Evolutionary conservation across 257 asterid species (phyloP).

Genomic region (Solanum pinnatisectum): DNA sequence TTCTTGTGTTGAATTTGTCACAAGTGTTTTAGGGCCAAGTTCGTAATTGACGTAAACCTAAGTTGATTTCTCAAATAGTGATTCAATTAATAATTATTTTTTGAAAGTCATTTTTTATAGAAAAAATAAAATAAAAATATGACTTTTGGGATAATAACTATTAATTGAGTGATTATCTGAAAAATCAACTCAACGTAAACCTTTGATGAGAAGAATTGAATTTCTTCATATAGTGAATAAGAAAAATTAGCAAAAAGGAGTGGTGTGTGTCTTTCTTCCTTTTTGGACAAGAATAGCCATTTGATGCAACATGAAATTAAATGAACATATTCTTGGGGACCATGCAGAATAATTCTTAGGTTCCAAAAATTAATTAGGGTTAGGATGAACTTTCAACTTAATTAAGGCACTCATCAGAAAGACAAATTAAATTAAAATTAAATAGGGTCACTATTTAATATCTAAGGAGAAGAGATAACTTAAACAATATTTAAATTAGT

Average conservation of each 20-base stretch:
- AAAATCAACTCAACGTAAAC: background rate
- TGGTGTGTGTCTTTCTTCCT: background rate
- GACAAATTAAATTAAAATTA: background rate
- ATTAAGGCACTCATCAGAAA: background rate
- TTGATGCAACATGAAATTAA: background rate
- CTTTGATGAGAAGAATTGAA: background rate
- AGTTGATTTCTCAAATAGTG: background rate
- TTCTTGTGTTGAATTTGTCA: background rate
- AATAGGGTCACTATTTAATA: background rate
- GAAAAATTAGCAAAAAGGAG: background rate
- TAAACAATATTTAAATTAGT: background rate
- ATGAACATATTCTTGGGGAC: background rate
- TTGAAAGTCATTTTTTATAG: too few species aligned
- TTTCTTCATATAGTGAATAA: background rate
- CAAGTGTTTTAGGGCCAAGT: background rate
- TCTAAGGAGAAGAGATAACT: background rate
- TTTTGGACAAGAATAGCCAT: background rate
- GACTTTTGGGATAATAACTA: background rate
- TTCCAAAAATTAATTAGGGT: background rate
- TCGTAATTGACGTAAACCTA: background rate
- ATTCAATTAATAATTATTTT: background rate
- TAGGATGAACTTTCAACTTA: background rate
- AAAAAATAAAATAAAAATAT: too few species aligned
- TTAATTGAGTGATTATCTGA: background rate
- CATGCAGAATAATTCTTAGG: background rate